A percentile compares a stretch with the other conserved stretches of the same genome.
Evolutionary conservation across 2,329 filamentous ascomycete species (phyloP).

Genomic region (Pochonia chlamydosporia): DNA sequence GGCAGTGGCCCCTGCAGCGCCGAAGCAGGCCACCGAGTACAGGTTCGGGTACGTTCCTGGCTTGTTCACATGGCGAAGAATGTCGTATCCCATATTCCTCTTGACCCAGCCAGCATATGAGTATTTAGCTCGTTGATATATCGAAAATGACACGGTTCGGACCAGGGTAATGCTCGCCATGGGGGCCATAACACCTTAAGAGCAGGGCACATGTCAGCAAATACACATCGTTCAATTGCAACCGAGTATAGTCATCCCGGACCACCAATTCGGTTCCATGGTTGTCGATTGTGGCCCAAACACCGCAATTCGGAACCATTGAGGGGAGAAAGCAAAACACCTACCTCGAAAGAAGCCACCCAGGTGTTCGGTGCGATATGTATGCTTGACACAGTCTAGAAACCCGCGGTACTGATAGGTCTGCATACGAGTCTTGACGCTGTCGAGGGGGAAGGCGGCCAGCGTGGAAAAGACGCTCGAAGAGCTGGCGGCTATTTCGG

Average conservation of each 20-base stretch:
- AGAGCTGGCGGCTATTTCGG: constrained; percentile 71
- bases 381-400: constrained; percentile 67
- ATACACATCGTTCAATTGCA: too few species aligned
- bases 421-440: constrained; percentile 86
- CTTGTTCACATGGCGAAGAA: constrained; percentile 66
- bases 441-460: constrained; percentile 79
- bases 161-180: constrained; percentile 73
- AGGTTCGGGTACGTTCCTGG: constrained; percentile 65
- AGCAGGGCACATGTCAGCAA: background rate
- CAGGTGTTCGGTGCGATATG: constrained; percentile 67
- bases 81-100: constrained; percentile 60
- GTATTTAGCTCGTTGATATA: constrained; percentile 75
- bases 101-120: constrained; percentile 66
- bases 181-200: constrained; percentile 67
- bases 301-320: background rate
- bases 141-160: constrained; percentile 71
- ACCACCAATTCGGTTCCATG: background rate
- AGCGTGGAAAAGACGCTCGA: constrained; percentile 75
- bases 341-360: constrained; percentile 76
- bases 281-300: background rate
- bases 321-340: constrained; percentile 10
- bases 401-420: constrained; percentile 75
- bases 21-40: constrained; percentile 71
- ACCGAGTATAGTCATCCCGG: too few species aligned
- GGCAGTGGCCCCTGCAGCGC: constrained; percentile 69